Conservation (phyloP, 2,329 filamentous ascomycete genomes). For the Aspergillus hortae region DNA sequence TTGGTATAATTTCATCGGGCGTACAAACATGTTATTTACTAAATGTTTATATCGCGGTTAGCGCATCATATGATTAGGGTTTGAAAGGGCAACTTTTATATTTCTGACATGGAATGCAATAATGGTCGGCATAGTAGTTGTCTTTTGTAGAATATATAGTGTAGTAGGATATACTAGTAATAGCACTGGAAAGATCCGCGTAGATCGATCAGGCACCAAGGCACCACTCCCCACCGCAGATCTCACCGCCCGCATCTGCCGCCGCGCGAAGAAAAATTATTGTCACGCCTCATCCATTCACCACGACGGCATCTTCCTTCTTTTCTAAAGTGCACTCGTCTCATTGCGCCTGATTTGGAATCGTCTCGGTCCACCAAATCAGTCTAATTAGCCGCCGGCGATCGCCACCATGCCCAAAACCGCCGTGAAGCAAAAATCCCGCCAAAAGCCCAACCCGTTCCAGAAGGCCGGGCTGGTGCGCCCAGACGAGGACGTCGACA, state of each 20-base stretch:
- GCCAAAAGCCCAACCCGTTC: slow-evolving; percentile 21
- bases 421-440: slow-evolving; percentile 28
- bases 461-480: slow-evolving; percentile 19
- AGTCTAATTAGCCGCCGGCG: neutral
- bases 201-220: too few relatives aligned
- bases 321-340: neutral
- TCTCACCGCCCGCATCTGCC: slow-evolving; percentile 29
- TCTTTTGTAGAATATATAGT: too few relatives aligned
- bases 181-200: too few relatives aligned
- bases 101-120: too few relatives aligned
- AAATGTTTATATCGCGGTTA: too few relatives aligned
- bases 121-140: too few relatives aligned
- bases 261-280: slow-evolving; percentile 32
- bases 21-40: too few relatives aligned
- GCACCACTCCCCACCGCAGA: slow-evolving; percentile 21
- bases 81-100: too few relatives aligned
- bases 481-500: slow-evolving; percentile 22
- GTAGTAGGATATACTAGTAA: too few relatives aligned
- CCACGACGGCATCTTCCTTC: neutral
- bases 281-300: slow-evolving; percentile 8
- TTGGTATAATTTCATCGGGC: too few relatives aligned
- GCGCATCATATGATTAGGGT: too few relatives aligned
- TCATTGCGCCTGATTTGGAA: neutral
- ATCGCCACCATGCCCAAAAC: slow-evolving; percentile 24
- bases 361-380: neutral